Conservation (phyloP, 768 basidiomycete species). For the Leccinellum albellum region DNA sequence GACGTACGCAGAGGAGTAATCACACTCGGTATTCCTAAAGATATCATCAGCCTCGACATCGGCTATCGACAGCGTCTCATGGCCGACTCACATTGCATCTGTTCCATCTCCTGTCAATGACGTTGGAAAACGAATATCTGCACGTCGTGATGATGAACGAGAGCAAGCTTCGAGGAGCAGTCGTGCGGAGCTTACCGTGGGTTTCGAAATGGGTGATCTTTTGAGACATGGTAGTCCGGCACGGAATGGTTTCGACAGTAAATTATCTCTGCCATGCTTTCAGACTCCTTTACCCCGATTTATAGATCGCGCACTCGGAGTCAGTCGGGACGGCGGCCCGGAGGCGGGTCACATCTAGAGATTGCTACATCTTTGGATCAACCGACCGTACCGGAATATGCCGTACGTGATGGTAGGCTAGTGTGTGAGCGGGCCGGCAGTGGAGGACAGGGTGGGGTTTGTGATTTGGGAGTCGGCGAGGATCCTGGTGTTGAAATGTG, state of each 20-base stretch:
- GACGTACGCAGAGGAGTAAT: constrained; percentile 93
- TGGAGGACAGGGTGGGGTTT: background rate
- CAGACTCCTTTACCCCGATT: background rate
- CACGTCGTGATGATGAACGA: background rate
- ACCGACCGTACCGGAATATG: background rate
- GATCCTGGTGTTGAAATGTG: background rate
- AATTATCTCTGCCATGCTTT: background rate
- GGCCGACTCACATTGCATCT: constrained; percentile 73
- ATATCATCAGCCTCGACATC: background rate
- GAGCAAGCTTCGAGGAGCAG: background rate
- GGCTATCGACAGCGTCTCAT: background rate
- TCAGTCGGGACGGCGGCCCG: constrained; percentile 16
- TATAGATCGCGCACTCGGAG: background rate
- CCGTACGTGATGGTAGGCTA: background rate
- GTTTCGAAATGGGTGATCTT: constrained; percentile 57
- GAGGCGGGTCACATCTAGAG: background rate
- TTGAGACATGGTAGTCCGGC: constrained; percentile 18
- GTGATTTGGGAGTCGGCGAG: background rate
- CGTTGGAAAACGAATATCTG: constrained; percentile 91
- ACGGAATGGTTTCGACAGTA: background rate
- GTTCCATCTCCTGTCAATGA: constrained; percentile 88
- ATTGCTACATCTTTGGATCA: background rate
- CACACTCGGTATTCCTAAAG: constrained; percentile 87
- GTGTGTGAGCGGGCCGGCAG: background rate
- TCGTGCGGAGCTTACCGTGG: constrained; percentile 42